A percentile compares a stretch with the other conserved stretches of the same genome.
phyloP scores from a whole-genome alignment of 306 rosid species.

The Fragaria nilgerrensis region DNA sequence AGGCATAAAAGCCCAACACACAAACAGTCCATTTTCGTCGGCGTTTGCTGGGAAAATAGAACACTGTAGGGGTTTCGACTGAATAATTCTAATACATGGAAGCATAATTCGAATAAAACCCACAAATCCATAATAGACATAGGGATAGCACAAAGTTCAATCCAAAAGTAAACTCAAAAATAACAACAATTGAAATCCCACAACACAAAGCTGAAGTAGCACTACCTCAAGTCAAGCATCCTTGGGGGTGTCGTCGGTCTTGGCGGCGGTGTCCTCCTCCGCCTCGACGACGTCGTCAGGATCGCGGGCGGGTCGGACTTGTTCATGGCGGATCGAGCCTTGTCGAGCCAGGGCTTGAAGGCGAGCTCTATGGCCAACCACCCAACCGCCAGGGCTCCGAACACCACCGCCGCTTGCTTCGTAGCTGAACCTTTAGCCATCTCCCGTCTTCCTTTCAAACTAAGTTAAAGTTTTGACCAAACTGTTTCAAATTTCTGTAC shows the following conservation, averaged over 20 bases:
- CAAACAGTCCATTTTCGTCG: too few species aligned
- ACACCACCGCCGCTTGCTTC: conserved; percentile 64
- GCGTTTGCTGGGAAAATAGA: too few species aligned
- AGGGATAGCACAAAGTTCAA: background rate
- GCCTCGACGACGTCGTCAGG: conserved; percentile 53
- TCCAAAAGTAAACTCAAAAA: background rate
- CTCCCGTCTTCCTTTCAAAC: background rate
- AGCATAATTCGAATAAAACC: background rate
- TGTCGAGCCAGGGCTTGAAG: conserved; percentile 67
- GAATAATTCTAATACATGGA: background rate
- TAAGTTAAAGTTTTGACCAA: background rate
- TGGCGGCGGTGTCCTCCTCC: background rate
- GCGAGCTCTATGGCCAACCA: conserved; percentile 84
- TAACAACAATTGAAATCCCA: background rate
- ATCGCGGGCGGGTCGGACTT: conserved; percentile 76
- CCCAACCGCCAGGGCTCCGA: conserved; percentile 69
- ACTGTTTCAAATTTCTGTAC: background rate
- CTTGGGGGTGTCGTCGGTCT: conserved; percentile 2
- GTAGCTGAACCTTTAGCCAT: conserved; percentile 51
- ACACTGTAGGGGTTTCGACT: too few species aligned
- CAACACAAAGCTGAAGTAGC: too few species aligned
- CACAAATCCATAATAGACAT: background rate
- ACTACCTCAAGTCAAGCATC: background rate
- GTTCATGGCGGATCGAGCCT: conserved; percentile 54
- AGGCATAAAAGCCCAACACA: too few species aligned